A percentile compares a stretch with the other conserved stretches of the same genome.
Evolutionary conservation across 2,329 filamentous ascomycete species (phyloP).

Genomic region (Colletotrichum coccodes): DNA sequence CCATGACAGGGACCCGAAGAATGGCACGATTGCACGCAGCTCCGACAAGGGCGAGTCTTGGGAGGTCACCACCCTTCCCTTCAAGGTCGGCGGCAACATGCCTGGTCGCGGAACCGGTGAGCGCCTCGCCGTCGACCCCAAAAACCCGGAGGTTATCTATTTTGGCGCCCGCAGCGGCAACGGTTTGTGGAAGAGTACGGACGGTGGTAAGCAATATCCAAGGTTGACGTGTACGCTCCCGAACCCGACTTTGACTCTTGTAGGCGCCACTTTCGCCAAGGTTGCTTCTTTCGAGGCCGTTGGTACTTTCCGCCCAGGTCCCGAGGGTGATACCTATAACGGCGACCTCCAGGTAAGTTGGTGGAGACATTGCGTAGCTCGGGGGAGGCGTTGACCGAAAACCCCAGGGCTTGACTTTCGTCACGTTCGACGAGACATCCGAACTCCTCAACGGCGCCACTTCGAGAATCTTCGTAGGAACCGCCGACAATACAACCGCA

Average conservation of each 20-base stretch:
- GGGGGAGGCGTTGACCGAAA: slow-evolving; percentile 27
- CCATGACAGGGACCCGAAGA: slow-evolving; percentile 58
- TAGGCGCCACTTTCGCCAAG: slow-evolving; percentile 52
- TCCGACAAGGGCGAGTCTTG: slow-evolving; percentile 65
- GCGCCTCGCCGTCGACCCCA: slow-evolving; percentile 66
- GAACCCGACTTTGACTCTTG: slow-evolving; percentile 41
- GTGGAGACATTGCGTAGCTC: background rate
- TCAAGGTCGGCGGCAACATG: slow-evolving; percentile 72
- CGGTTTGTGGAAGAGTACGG: slow-evolving; percentile 67
- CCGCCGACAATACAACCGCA: slow-evolving; percentile 61
- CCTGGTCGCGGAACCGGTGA: slow-evolving; percentile 69
- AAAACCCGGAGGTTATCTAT: slow-evolving; percentile 65
- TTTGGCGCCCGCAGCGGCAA: slow-evolving; percentile 69
- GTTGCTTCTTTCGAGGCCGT: slow-evolving; percentile 64
- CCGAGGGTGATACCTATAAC: slow-evolving; percentile 52
- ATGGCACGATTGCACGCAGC: slow-evolving; percentile 64
- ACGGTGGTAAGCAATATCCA: slow-evolving; percentile 56
- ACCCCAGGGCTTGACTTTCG: slow-evolving; percentile 57
- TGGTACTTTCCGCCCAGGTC: slow-evolving; percentile 60
- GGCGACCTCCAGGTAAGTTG: slow-evolving; percentile 46
- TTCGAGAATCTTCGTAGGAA: slow-evolving; percentile 66
- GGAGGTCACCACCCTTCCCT: slow-evolving; percentile 58
- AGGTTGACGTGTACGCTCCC: background rate
- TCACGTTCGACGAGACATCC: slow-evolving; percentile 66
- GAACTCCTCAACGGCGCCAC: slow-evolving; percentile 56